phyloP scores from a whole-genome alignment of 805 yeast species.

The Barnettozyma siamensis region DNA sequence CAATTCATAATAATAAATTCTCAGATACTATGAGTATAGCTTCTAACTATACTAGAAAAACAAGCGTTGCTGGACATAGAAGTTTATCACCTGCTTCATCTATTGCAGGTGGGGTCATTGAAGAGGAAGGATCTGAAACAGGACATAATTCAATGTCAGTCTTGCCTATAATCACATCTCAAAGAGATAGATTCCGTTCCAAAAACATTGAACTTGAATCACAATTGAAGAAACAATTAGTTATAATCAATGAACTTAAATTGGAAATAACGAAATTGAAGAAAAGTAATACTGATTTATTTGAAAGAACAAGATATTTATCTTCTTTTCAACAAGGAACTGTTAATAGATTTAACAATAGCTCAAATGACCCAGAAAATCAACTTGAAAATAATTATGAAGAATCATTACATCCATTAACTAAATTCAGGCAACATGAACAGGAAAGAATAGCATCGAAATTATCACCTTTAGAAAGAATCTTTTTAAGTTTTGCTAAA shows the following conservation, averaged over 20 bases:
- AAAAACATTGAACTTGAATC: constrained; percentile 80
- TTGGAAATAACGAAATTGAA: constrained; percentile 59
- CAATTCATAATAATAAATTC: constrained; percentile 29
- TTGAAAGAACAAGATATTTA: constrained; percentile 68
- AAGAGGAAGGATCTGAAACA: constrained; percentile 6
- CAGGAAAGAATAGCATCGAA: constrained; percentile 67
- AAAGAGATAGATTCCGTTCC: constrained; percentile 88
- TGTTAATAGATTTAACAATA: constrained; percentile 13
- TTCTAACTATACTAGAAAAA: constrained; percentile 28
- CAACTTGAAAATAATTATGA: constrained; percentile 64
- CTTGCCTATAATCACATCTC: constrained; percentile 85
- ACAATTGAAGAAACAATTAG: constrained; percentile 56
- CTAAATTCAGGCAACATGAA: constrained; percentile 72
- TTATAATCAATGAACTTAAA: constrained; percentile 52
- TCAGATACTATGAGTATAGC: constrained; percentile 54
- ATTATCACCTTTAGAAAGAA: constrained; percentile 71
- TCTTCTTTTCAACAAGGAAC: constrained; percentile 38
- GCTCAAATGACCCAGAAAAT: constrained; percentile 44
- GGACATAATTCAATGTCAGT: constrained; percentile 42
- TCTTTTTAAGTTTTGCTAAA: constrained; percentile 67
- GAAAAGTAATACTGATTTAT: constrained; percentile 70
- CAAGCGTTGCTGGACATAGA: constrained; percentile 27
- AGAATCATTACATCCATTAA: constrained; percentile 75
- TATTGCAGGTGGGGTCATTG: constrained; percentile 39
- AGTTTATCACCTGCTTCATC: constrained; percentile 49